phyloP scores from a whole-genome alignment of 768 basidiomycete species.

The Russula emetica region DNA sequence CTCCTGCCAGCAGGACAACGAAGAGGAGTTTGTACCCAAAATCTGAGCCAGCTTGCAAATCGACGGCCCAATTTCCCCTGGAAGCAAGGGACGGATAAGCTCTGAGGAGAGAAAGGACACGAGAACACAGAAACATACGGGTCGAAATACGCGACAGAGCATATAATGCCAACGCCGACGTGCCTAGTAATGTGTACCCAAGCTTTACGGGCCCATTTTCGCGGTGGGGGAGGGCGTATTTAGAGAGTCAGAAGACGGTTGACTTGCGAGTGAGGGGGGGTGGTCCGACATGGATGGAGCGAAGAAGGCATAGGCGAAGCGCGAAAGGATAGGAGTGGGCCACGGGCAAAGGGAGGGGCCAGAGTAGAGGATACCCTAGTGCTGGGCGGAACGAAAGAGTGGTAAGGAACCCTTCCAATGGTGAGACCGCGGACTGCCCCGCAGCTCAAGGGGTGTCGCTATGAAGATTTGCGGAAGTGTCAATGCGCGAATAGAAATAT shows the following conservation, averaged over 20 bases:
- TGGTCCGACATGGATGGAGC: conserved; percentile 16
- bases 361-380: conserved; percentile 2
- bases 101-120: conserved; percentile 3
- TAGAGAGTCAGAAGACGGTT: conserved; percentile 3
- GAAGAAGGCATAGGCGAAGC: conserved; percentile 16
- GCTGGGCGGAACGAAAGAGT: conserved; percentile 25
- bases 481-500: not conserved
- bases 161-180: conserved; percentile 80
- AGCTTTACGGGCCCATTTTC: conserved; percentile 16
- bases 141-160: conserved; percentile 85
- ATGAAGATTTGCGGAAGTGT: not conserved
- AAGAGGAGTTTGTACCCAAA: conserved; percentile 81
- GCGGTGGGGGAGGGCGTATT: not conserved
- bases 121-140: conserved; percentile 49
- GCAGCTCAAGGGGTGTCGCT: not conserved
- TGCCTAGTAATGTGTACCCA: conserved; percentile 54
- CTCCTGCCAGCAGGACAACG: conserved; percentile 74
- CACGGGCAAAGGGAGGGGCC: not conserved
- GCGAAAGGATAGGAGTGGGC: conserved; percentile 10
- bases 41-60: conserved; percentile 79
- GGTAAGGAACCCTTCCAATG: conserved; percentile 10
- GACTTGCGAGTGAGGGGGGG: not conserved
- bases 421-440: conserved; percentile 9
- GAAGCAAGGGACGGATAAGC: conserved; percentile 34
- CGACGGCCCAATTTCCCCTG: conserved; percentile 82